phyloP scores from a whole-genome alignment of 2,329 filamentous ascomycete species.

The Penicillium sumatraense region DNA sequence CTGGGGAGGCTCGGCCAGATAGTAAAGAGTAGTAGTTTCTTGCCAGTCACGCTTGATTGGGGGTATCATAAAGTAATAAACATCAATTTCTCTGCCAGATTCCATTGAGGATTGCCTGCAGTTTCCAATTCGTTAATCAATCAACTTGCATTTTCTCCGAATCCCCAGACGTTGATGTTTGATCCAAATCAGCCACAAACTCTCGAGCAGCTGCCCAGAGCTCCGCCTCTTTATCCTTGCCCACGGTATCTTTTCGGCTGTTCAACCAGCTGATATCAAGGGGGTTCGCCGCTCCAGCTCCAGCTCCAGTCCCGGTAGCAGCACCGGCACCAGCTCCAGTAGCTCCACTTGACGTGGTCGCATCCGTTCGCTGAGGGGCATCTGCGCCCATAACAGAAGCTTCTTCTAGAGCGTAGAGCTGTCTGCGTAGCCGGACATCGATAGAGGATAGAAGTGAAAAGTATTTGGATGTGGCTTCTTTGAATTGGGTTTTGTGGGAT shows the following conservation, averaged over 20 bases:
- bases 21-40: not conserved
- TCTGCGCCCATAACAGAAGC: constrained; percentile 69
- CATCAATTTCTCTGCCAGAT: not conserved
- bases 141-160: constrained; percentile 46
- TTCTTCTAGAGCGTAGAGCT: constrained; percentile 81
- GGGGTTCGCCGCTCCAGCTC: constrained; percentile 53
- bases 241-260: constrained; percentile 79
- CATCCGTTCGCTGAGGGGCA: constrained; percentile 37
- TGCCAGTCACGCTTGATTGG: not conserved
- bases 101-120: not conserved
- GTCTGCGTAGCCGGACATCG: constrained; percentile 73
- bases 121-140: constrained; percentile 22
- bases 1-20: not conserved
- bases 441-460: constrained; percentile 74
- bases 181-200: constrained; percentile 54
- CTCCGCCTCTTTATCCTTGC: constrained; percentile 81
- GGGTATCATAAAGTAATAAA: constrained; percentile 10
- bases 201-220: constrained; percentile 68
- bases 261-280: constrained; percentile 91
- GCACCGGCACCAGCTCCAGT: constrained; percentile 25
- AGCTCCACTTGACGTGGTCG: constrained; percentile 33
- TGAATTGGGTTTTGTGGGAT: constrained; percentile 64
- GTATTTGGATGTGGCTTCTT: constrained; percentile 62
- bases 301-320: constrained; percentile 26
- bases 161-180: constrained; percentile 18